A percentile compares a stretch with the other conserved stretches of the same genome.
These are phyloP conservation scores for Tolypocladium tundrense DNA, from an alignment of 2,329 filamentous ascomycete species.

Conservation along the genomic window DNA sequence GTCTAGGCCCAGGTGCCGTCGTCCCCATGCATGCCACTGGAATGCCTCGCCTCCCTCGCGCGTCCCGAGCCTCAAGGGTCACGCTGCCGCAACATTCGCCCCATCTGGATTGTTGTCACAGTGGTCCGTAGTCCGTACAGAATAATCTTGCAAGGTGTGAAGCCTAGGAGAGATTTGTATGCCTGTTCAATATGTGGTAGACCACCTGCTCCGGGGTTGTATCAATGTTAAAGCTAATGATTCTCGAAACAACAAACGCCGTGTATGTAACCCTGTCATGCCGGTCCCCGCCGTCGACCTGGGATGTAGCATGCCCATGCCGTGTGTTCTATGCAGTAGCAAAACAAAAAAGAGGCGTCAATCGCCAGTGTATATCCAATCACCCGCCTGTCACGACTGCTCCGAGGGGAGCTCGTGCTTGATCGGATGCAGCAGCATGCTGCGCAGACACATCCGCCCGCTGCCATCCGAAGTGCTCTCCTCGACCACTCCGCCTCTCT, in stretches of 20 bases:
- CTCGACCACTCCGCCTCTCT: constrained; percentile 41
- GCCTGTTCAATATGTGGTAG: not conserved
- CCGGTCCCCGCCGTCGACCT: not conserved
- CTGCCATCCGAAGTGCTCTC: constrained; percentile 32
- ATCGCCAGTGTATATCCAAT: not conserved
- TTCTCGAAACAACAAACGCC: not conserved
- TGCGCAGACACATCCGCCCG: constrained; percentile 68
- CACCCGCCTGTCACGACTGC: constrained; percentile 6
- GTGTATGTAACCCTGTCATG: not conserved
- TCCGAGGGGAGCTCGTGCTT: constrained; percentile 53
- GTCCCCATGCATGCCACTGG: not conserved
- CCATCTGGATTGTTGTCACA: too few species aligned
- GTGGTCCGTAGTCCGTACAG: too few species aligned
- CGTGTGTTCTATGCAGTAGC: not conserved
- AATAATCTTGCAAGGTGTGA: too few species aligned
- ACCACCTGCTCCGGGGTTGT: not conserved
- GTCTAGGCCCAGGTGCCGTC: not conserved
- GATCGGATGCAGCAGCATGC: constrained; percentile 73
- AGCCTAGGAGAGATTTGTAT: not conserved
- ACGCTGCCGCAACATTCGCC: not conserved
- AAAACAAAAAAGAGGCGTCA: not conserved
- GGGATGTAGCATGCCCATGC: not conserved
- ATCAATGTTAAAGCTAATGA: not conserved
- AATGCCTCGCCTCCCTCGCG: not conserved
- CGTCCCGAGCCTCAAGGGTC: not conserved